These are phyloP conservation scores for Podaxis carcinomalis DNA, from an alignment of 768 basidiomycete species.

Conservation along the genomic window DNA sequence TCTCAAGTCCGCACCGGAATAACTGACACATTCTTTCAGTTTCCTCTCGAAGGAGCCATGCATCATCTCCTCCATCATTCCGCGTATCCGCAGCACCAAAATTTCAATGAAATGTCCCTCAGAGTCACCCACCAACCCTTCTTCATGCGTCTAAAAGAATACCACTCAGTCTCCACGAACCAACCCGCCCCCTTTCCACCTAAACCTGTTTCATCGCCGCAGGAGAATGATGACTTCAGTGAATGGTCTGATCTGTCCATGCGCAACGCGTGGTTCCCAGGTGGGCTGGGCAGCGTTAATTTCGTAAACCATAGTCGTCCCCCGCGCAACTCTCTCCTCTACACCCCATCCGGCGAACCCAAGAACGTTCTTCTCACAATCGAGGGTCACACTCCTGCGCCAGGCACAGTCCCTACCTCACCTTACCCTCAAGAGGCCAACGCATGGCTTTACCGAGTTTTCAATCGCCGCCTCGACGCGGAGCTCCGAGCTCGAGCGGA, in stretches of 20 bases:
- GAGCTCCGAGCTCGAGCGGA: neutral
- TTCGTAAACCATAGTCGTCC: neutral
- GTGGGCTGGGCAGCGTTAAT: constrained; percentile 18
- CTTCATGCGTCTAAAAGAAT: constrained; percentile 13
- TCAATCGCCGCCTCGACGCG: constrained; percentile 25
- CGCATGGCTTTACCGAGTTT: constrained; percentile 36
- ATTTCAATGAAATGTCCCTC: constrained; percentile 4
- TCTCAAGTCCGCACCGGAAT: neutral
- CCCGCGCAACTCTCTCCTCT: neutral
- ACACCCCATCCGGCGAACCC: neutral
- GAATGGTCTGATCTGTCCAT: constrained; percentile 20
- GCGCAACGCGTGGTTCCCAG: constrained; percentile 38
- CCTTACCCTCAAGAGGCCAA: constrained; percentile 12
- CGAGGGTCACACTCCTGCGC: neutral
- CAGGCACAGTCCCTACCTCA: neutral
- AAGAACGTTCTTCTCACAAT: neutral
- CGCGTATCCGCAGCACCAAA: constrained; percentile 10
- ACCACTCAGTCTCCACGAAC: neutral
- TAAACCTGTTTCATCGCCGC: neutral
- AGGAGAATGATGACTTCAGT: neutral
- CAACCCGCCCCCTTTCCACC: neutral
- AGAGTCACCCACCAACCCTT: constrained; percentile 16
- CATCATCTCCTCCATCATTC: constrained; percentile 11
- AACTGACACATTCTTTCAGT: neutral
- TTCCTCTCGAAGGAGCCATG: neutral